phyloP scores from a whole-genome alignment of 495 filamentous ascomycete species.

The Penicillium egyptiacum region DNA sequence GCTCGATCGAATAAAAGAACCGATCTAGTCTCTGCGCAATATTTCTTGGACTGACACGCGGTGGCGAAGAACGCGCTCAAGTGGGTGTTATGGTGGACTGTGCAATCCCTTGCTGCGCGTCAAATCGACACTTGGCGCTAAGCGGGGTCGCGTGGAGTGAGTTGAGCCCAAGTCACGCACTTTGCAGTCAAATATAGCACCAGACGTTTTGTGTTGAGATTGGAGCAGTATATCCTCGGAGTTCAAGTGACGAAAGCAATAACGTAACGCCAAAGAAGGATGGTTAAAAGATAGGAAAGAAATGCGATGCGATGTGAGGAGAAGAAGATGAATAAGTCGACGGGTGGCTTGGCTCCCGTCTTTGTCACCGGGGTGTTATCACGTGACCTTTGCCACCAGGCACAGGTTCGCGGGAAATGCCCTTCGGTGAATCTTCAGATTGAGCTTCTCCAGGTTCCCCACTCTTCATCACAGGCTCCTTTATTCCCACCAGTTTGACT shows the following conservation, averaged over 20 bases:
- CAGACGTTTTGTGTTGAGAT: not conserved
- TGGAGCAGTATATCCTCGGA: not conserved
- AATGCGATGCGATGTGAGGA: slow-evolving; percentile 1
- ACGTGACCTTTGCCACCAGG: slow-evolving; percentile 13
- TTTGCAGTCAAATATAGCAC: not conserved
- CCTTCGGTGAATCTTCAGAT: slow-evolving; percentile 11
- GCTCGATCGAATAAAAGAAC: slow-evolving; percentile 32
- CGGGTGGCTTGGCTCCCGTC: slow-evolving; percentile 10
- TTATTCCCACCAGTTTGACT: slow-evolving; percentile 12
- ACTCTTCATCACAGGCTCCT: slow-evolving; percentile 17
- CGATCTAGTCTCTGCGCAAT: slow-evolving; percentile 24
- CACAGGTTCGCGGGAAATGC: slow-evolving; percentile 13
- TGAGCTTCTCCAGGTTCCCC: slow-evolving; percentile 36
- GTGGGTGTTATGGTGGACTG: slow-evolving; percentile 18
- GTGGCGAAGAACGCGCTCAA: slow-evolving; percentile 21
- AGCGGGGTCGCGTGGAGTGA: slow-evolving; percentile 39
- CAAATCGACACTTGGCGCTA: slow-evolving; percentile 30
- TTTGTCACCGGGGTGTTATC: slow-evolving; percentile 4
- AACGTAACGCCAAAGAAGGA: slow-evolving; percentile 16
- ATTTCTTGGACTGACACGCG: slow-evolving; percentile 4
- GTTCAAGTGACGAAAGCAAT: slow-evolving; percentile 8
- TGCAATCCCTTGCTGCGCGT: slow-evolving; percentile 33
- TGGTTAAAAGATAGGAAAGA: slow-evolving; percentile 16
- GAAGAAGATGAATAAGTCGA: slow-evolving; percentile 15
- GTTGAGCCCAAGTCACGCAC: slow-evolving; percentile 8